Percentiles rank a stretch among this genome's conserved stretches.
Conservation (phyloP, 2,329 filamentous ascomycete species). For the Beauveria caledonica region DNA sequence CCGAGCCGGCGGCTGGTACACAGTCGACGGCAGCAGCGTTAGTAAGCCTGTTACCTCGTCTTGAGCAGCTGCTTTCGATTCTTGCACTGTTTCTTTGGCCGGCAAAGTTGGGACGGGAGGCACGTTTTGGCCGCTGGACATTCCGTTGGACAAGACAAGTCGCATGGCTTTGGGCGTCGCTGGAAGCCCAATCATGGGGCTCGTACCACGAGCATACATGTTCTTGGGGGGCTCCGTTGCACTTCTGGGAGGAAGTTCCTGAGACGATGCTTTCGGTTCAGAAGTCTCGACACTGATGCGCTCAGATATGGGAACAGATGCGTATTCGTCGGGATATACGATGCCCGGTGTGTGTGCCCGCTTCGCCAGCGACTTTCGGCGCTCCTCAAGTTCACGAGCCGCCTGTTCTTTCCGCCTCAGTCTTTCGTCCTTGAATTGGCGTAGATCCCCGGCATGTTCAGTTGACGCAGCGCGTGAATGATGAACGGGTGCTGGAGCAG, state of each 20-base stretch:
- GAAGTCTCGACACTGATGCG: constrained; percentile 33
- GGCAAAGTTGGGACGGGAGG: not conserved
- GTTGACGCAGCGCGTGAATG: constrained; percentile 32
- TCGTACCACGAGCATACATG: constrained; percentile 36
- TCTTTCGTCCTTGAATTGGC: constrained; percentile 49
- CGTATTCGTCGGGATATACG: constrained; percentile 58
- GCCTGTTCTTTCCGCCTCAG: constrained; percentile 64
- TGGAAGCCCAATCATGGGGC: constrained; percentile 65
- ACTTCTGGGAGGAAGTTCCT: constrained; percentile 47
- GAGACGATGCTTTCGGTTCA: constrained; percentile 31
- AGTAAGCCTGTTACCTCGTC: constrained; percentile 23
- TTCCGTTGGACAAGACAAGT: constrained; percentile 55
- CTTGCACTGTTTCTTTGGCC: constrained; percentile 16
- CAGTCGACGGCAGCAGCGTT: constrained; percentile 49
- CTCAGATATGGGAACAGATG: constrained; percentile 13
- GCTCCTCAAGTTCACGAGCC: constrained; percentile 80
- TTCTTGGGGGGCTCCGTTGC: constrained; percentile 54
- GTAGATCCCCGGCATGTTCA: constrained; percentile 45
- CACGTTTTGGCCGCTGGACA: constrained; percentile 16
- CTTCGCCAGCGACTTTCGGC: constrained; percentile 73
- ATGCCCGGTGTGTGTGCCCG: constrained; percentile 74
- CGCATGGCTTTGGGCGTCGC: constrained; percentile 89
- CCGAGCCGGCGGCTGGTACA: constrained; percentile 47
- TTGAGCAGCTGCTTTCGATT: constrained; percentile 23
- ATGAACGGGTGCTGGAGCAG: constrained; percentile 21